Evolutionary conservation across 352 stramenopile genomes (phyloP), one percentile per base, ranked within the genome.

Genomic region (Pythium rhizo-oryzae): DNA sequence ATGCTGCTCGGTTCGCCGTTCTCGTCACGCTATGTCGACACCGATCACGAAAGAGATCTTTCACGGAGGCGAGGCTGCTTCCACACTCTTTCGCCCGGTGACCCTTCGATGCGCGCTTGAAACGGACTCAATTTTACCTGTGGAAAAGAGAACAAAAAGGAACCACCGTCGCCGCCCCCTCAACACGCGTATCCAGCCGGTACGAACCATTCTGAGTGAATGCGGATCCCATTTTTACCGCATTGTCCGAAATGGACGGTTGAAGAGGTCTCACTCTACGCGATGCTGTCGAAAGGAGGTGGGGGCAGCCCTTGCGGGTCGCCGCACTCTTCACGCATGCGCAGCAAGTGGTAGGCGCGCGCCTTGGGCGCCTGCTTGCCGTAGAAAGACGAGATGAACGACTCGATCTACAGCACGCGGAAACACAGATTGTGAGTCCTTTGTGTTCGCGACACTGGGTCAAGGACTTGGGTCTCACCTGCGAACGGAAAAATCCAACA

Each of bases 401-500:
- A 78, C 62, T 93, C 83, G 25, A 94, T 89, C 84, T 92, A 54
- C 1, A 56, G 2, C 4, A 33, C 23, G 37, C 11, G 37, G 18
- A 15, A 1, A 11, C 1, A 47, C 41, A 47, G 13, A 47, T 8
- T n/a, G 41, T 47, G 41, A 47, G 41, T n/a, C 41, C 1, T 16
- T n/a, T 47, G 28, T 33, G 28, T 33, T 33, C 28, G 28, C 28
- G 28, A 33, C 28, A 2, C 2, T 33, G 28, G 28, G 6, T 33
- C 28, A 6, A 33, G 28, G 6, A 33, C 28, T 33, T 6, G 28
- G 6, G 13, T n/a, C 1, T 62, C 47, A 92, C 86, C 75, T 80
- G 85, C 9, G 81, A 89, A 61, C 86, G 84, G 51, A 94, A 85
- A 64, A 92, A 93, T 0, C 77, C 81, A n/a, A 93, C 69, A 4